Evolutionary conservation across 2,329 filamentous ascomycete species (phyloP), one percentile per base, ranked within the genome.

Genomic region (Sporothrix pallida): DNA sequence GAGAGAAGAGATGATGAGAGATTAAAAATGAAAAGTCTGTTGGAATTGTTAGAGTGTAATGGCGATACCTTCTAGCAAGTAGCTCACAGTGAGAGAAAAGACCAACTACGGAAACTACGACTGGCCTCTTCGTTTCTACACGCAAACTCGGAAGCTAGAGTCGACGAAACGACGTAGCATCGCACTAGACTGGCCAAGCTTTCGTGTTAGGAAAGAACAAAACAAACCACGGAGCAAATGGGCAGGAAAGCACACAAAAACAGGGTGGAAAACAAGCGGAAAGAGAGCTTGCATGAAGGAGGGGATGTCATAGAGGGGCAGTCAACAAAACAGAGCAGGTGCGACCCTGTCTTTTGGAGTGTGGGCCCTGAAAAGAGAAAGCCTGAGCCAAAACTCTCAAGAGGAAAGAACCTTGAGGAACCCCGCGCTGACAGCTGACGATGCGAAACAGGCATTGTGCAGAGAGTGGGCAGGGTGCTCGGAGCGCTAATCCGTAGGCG

Each of bases 401-500:
- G 5, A 7, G 31, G 31, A 37, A 37, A 31, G 54, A 31, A 62
- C 31, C 50, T 54, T 31, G 17, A 44, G 20, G 69, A 71, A 48
- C 56, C 70, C 70, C 70, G 70, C 70, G 54, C 70, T 71, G 69
- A 71, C 69, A 48, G 54, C 56, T 44, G 70, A 65, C 23, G 58
- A 65, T 44, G 68, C 50, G 68, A 58, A 50, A 62, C 23, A 37
- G 63, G 44, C 44, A 15, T 20, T 52, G 60, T 52, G 65, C 42
- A 42, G 8, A 50, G 9, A 50, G 1, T 5, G 54, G 54, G 70
- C 58, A 63, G 44, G 56, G 52, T 54, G 52, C 46, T 50, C 31
- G 31, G 31, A 37, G 42, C 58, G 58, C 80, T 79, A 71, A 37
- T 8, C 31, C 13, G 13, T n/a, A 13, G 20, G 50, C 2, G 31